Base-by-base conservation (phyloP, 2,329 filamentous ascomycete species). In the Juglanconis sp. region DNA sequence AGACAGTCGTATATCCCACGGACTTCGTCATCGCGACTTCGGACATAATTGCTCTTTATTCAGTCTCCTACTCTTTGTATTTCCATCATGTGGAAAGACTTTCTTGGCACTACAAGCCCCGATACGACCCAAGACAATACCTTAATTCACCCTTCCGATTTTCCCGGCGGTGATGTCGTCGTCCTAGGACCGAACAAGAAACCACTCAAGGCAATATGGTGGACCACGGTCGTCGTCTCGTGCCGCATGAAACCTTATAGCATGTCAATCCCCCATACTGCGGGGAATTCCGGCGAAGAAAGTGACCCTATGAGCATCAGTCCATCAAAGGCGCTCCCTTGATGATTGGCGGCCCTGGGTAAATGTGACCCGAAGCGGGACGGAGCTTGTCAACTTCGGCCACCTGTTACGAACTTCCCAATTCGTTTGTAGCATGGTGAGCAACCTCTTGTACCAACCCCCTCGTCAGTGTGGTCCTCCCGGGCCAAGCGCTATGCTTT, bases 121-220 rank as follows among this genome's bases (percentile, higher is more conserved):
- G 50, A 53, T 47, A 38, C 50, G n/a, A 61, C 56, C 51, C 34
- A 56, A 60, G 44, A 44, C 51, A 40, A 35, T 9, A 32, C 57
- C 53, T 13, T 6, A 0, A 13, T 53, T 15, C 7, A 13, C 11
- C 10, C 6, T 9, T 3, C 4, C 24, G 11, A n/a, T 44, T 47
- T 46, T 7, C 40, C 42, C 32, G 35, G 30, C 10, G 31, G 42
- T 53, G 38, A 42, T 53, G 30, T n/a, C 52, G 13, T 44, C 38
- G 30, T 36, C 9, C 31, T 49, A 49, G 30, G 5, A 32, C 47
- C 10, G 31, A 49, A 13, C 8, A 32, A 34, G 31, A 15, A 35
- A 35, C 53, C 53, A 35, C 24, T 54, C 52, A 47, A 42, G 36
- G 35, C 30, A 42, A 30, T 24, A 44, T 31, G 30, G 31, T 32